Conservation (phyloP, 805 yeast species). For the Candida multigemmis region DNA sequence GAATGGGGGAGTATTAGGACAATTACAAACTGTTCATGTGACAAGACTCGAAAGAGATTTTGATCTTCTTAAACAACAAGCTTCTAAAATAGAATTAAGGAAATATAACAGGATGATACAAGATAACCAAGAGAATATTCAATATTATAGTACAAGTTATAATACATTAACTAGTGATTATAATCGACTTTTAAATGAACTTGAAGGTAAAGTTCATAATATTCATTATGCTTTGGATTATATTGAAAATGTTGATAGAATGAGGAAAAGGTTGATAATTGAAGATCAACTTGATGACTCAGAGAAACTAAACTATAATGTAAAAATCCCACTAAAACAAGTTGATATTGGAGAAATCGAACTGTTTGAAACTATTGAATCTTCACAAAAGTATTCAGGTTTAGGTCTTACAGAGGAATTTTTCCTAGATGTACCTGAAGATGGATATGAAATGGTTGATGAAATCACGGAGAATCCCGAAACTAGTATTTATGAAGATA, state of each 20-base stretch:
- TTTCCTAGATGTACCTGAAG: slow-evolving; percentile 9
- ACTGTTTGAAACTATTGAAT: too few relatives aligned
- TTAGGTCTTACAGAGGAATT: slow-evolving; percentile 10
- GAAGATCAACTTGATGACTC: slow-evolving; percentile 40
- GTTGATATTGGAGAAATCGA: slow-evolving; percentile 5
- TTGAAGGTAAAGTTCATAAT: slow-evolving; percentile 7
- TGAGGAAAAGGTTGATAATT: slow-evolving; percentile 52
- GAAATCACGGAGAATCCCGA: slow-evolving; percentile 16
- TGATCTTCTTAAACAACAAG: slow-evolving; percentile 18
- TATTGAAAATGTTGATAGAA: slow-evolving; percentile 62
- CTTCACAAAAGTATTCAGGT: too few relatives aligned
- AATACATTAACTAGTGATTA: slow-evolving; percentile 37
- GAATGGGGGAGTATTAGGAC: slow-evolving; percentile 26
- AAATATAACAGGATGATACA: slow-evolving; percentile 47
- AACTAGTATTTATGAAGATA: slow-evolving; percentile 40
- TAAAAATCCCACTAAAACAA: slow-evolving; percentile 27
- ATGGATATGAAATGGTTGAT: slow-evolving; percentile 36
- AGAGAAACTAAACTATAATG: slow-evolving; percentile 32
- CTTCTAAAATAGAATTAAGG: slow-evolving; percentile 37
- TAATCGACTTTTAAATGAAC: slow-evolving; percentile 18
- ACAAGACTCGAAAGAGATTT: slow-evolving; percentile 28
- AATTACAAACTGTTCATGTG: slow-evolving; percentile 21
- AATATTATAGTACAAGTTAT: slow-evolving; percentile 39
- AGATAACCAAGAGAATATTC: slow-evolving; percentile 56
- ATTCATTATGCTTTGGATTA: slow-evolving; percentile 59